Conservation (phyloP, 768 basidiomycete species). For the Coprinopsis cinerea region DNA sequence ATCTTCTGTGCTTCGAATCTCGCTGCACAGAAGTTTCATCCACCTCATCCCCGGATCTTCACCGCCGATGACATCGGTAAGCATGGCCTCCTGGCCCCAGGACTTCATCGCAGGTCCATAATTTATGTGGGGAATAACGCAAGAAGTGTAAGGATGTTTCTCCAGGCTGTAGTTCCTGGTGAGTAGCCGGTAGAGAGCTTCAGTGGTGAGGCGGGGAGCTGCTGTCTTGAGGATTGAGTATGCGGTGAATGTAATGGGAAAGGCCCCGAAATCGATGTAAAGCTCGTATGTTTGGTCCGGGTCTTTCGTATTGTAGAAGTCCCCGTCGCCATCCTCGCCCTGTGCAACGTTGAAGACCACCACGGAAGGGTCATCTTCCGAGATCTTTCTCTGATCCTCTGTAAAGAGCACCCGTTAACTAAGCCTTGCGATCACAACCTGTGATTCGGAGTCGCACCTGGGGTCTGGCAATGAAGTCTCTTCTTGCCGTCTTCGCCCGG, state of each 20-base stretch:
- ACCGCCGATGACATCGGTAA: neutral
- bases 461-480: too few species aligned
- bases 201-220: neutral
- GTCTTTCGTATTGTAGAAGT: neutral
- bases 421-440: too few species aligned
- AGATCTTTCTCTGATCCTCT: neutral
- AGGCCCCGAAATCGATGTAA: neutral
- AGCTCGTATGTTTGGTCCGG: neutral
- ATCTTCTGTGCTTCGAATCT: neutral
- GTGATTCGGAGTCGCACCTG: too few species aligned
- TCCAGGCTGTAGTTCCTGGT: too few species aligned
- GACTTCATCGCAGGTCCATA: neutral
- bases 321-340: neutral
- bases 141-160: too few species aligned
- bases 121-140: too few species aligned
- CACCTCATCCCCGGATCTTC: neutral
- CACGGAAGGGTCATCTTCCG: neutral
- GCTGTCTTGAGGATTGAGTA: constrained; percentile 2
- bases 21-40: neutral
- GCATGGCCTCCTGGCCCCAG: neutral
- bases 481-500: too few species aligned
- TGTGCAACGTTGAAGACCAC: neutral
- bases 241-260: neutral
- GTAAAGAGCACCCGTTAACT: too few species aligned
- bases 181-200: neutral